phyloP scores from a whole-genome alignment of 352 stramenopile genomes.

The Saprolegnia diclina region DNA sequence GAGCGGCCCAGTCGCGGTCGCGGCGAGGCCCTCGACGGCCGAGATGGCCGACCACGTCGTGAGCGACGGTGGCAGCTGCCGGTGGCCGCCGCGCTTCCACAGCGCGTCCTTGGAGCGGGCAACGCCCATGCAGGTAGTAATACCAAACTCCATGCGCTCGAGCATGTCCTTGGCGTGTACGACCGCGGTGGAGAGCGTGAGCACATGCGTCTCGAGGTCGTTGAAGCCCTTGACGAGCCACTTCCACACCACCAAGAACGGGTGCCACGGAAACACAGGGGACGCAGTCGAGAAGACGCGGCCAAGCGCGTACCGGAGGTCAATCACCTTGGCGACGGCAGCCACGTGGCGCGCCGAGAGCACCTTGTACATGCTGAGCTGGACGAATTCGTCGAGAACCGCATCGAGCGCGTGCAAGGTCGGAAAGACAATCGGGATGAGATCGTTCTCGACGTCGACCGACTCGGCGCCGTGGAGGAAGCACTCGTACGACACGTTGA shows the following conservation, averaged over 20 bases:
- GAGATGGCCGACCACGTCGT: constrained; percentile 37
- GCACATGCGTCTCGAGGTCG: background rate
- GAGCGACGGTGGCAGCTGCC: constrained; percentile 41
- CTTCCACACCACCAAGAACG: constrained; percentile 25
- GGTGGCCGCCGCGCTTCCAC: constrained; percentile 91
- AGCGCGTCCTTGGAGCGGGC: constrained; percentile 70
- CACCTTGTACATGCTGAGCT: constrained; percentile 5
- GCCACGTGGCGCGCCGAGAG: background rate
- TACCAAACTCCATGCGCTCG: constrained; percentile 62
- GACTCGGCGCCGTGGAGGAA: constrained; percentile 68
- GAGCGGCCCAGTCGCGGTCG: constrained; percentile 30
- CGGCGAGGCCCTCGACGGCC: constrained; percentile 39
- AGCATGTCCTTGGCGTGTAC: constrained; percentile 53
- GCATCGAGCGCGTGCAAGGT: constrained; percentile 58
- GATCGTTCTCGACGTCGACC: constrained; percentile 61
- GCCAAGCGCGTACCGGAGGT: constrained; percentile 14
- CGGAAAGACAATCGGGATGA: constrained; percentile 66
- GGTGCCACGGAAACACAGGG: constrained; percentile 15
- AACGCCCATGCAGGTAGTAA: constrained; percentile 64
- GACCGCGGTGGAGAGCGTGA: constrained; percentile 6
- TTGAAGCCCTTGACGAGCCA: constrained; percentile 25
- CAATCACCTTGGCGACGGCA: constrained; percentile 10
- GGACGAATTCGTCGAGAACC: constrained; percentile 51
- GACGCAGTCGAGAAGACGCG: background rate
- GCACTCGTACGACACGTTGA: constrained; percentile 81